Conservation (phyloP, 179 eudicot genomes). For the Heliamphora pulchella region DNA sequence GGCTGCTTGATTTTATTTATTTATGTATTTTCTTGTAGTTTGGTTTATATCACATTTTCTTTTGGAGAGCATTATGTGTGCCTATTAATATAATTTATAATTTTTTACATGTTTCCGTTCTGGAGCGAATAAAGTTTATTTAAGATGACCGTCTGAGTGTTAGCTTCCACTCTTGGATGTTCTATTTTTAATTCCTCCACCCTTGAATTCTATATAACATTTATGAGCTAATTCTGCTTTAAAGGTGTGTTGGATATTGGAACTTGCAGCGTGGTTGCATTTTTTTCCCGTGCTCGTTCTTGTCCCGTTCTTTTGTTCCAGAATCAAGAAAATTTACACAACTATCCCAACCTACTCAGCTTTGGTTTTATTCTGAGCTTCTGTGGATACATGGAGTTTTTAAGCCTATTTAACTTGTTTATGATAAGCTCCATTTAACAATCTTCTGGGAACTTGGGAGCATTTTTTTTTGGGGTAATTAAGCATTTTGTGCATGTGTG, state of each 20-base stretch:
- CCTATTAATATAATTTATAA: neutral
- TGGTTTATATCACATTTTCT: neutral
- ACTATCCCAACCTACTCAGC: neutral
- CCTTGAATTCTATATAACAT: neutral
- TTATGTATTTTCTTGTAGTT: neutral
- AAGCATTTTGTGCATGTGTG: neutral
- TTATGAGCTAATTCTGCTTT: neutral
- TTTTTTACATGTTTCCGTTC: neutral
- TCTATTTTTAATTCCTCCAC: neutral
- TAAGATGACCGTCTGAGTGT: neutral
- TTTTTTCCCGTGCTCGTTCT: neutral
- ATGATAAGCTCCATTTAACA: neutral
- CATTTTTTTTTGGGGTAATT: neutral
- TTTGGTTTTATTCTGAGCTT: neutral
- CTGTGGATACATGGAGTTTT: neutral
- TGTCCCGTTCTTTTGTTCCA: neutral
- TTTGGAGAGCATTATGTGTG: neutral
- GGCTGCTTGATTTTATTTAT: neutral
- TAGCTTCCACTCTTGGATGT: neutral
- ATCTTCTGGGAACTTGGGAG: neutral
- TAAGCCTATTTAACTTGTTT: neutral
- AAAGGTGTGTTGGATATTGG: conserved; percentile 6
- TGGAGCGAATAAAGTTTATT: neutral
- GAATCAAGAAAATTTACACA: neutral
- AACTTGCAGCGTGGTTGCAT: neutral